Conservation (phyloP, 352 stramenopile species). For the Globisporangium megalacanthum region DNA sequence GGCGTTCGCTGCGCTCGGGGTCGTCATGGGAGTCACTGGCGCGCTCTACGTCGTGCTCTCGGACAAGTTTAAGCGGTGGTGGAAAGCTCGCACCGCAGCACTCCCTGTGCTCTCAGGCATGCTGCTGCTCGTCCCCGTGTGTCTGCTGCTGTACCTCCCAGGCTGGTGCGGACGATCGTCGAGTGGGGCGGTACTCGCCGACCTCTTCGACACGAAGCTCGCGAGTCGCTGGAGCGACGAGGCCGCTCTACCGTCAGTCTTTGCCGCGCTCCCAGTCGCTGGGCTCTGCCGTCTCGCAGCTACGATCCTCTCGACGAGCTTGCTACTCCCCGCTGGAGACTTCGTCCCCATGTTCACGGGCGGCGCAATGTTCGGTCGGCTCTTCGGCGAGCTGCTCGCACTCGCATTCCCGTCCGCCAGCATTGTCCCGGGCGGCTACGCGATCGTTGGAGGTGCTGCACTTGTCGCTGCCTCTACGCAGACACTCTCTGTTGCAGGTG, state of each 20-base stretch:
- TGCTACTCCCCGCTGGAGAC: slow-evolving; percentile 50
- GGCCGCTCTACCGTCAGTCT: slow-evolving; percentile 18
- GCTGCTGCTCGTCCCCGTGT: slow-evolving; percentile 30
- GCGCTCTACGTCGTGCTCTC: slow-evolving; percentile 41
- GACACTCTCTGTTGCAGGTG: slow-evolving; percentile 56
- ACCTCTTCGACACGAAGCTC: slow-evolving; percentile 27
- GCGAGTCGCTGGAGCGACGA: slow-evolving; percentile 25
- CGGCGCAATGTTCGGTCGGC: slow-evolving; percentile 44
- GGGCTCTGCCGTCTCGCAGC: slow-evolving; percentile 26
- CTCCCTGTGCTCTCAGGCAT: slow-evolving; percentile 20
- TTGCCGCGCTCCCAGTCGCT: slow-evolving; percentile 27
- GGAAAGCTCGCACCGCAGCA: slow-evolving; percentile 19
- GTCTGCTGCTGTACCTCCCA: slow-evolving; percentile 30
- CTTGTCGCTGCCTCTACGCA: slow-evolving; percentile 59
- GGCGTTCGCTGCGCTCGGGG: slow-evolving; percentile 37
- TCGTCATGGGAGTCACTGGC: slow-evolving; percentile 43
- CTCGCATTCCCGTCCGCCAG: slow-evolving; percentile 25
- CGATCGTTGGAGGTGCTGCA: slow-evolving; percentile 51
- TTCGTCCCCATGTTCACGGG: slow-evolving; percentile 65
- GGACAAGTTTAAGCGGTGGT: slow-evolving; percentile 32
- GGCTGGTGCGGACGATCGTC: slow-evolving; percentile 33
- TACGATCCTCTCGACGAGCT: slow-evolving; percentile 40
- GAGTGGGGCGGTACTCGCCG: slow-evolving; percentile 20
- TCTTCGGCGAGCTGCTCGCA: slow-evolving; percentile 43
- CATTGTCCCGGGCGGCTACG: slow-evolving; percentile 59